These are phyloP conservation scores for Emmonsia crescens DNA, from an alignment of 2,329 filamentous ascomycete genomes.

Conservation along the genomic window DNA sequence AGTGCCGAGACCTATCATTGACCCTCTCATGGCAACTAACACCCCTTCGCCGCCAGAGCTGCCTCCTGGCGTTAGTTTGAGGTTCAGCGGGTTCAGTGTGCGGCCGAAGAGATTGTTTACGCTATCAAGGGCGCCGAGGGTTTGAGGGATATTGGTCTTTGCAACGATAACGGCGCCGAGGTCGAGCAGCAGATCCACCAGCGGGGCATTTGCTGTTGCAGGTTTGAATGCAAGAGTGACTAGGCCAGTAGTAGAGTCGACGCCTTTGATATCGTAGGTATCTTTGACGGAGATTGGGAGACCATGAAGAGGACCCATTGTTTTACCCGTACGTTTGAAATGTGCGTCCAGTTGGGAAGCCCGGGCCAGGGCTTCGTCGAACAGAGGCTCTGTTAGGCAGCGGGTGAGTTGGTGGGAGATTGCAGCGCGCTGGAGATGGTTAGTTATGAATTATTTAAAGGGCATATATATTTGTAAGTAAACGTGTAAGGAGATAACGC, in stretches of 20 bases:
- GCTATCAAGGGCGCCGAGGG: conserved; percentile 44
- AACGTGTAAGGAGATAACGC: neutral
- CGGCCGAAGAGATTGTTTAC: conserved; percentile 53
- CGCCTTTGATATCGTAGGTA: conserved; percentile 38
- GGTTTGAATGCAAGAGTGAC: conserved; percentile 51
- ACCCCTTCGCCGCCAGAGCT: conserved; percentile 56
- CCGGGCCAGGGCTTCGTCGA: conserved; percentile 38
- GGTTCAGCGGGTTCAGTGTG: conserved; percentile 53
- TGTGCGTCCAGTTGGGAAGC: conserved; percentile 41
- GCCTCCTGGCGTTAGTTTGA: conserved; percentile 51
- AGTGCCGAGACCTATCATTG: conserved; percentile 50
- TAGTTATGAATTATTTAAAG: neutral
- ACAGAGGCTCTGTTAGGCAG: conserved; percentile 44
- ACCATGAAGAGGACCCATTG: conserved; percentile 51
- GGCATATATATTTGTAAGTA: neutral
- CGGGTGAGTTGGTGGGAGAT: conserved; percentile 33
- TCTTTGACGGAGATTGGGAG: conserved; percentile 46
- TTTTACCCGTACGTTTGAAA: conserved; percentile 26
- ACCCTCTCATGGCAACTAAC: conserved; percentile 48
- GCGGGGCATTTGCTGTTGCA: conserved; percentile 43
- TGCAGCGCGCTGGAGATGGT: conserved; percentile 24
- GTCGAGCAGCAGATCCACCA: conserved; percentile 48
- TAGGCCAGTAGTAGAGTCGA: conserved; percentile 48
- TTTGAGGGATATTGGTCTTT: conserved; percentile 59
- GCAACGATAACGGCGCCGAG: conserved; percentile 57